These are phyloP conservation scores for Penicillium crustosum DNA, from an alignment of 2,329 filamentous ascomycete species.

Conservation along the genomic window DNA sequence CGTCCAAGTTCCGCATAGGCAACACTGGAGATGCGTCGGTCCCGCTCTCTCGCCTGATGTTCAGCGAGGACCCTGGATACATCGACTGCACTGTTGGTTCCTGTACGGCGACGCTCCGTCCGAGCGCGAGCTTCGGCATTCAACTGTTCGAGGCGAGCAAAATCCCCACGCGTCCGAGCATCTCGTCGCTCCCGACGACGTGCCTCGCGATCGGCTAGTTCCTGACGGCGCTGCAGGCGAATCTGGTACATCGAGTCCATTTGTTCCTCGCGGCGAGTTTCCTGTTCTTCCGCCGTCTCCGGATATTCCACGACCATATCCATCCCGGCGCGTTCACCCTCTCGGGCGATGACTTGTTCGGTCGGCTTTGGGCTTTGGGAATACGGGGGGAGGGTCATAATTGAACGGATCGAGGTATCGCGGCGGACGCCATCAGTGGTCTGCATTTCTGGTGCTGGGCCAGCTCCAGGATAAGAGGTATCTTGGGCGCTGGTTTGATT, in stretches of 20 bases:
- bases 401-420: conserved; percentile 83
- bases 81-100: conserved; percentile 36
- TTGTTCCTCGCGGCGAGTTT: conserved; percentile 75
- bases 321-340: conserved; percentile 88
- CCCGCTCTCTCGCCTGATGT: conserved; percentile 45
- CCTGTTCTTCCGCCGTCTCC: conserved; percentile 75
- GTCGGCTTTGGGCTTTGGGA: conserved; percentile 68
- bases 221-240: conserved; percentile 70
- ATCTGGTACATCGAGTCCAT: conserved; percentile 95
- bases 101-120: conserved; percentile 27
- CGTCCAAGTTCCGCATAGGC: conserved; percentile 50
- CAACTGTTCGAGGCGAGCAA: conserved; percentile 66
- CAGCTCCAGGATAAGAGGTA: conserved; percentile 31
- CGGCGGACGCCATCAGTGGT: conserved; percentile 61
- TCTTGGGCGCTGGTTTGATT: conserved; percentile 23
- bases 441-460: conserved; percentile 31
- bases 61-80: conserved; percentile 45
- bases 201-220: conserved; percentile 75
- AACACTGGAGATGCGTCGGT: conserved; percentile 49
- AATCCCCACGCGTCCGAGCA: conserved; percentile 70
- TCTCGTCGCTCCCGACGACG: conserved; percentile 68
- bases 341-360: conserved; percentile 80
- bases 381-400: conserved; percentile 91
- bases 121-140: conserved; percentile 52
- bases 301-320: conserved; percentile 87